Conservation (phyloP, 192 early-diverging fungal genomes). For the Gryganskiella cystojenkinii region DNA sequence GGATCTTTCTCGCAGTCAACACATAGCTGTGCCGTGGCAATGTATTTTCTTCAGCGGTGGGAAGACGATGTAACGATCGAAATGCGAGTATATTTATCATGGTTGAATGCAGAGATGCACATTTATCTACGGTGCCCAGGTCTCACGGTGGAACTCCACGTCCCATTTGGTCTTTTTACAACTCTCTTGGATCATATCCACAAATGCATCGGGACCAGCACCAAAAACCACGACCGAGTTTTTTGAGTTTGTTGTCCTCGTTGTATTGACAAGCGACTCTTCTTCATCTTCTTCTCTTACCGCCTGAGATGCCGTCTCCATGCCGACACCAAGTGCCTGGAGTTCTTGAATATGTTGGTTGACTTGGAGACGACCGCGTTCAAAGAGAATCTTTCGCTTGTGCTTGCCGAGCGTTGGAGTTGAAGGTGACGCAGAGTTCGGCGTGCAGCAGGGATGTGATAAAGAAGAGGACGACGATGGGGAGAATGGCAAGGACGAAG, state of each 20-base stretch:
- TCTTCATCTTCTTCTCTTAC: background rate
- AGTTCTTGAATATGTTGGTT: constrained; percentile 50
- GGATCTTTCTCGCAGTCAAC: no score
- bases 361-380: constrained; percentile 41
- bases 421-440: background rate
- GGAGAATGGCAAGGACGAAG: background rate
- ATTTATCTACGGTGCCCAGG: constrained; percentile 26
- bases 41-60: no score
- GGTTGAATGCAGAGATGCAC: no score
- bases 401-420: background rate
- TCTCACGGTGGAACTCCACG: constrained; percentile 47
- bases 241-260: background rate
- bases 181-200: constrained; percentile 40
- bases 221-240: constrained; percentile 40
- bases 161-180: constrained; percentile 32
- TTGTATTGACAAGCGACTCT: no score
- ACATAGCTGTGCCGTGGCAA: no score
- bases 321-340: constrained; percentile 22
- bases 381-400: constrained; percentile 11
- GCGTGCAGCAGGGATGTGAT: background rate
- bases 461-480: background rate
- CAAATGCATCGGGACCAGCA: constrained; percentile 47
- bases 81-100: no score
- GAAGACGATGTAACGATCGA: no score
- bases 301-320: background rate